Conservation (phyloP, 2,329 filamentous ascomycete genomes). For the Claviceps arundinis region DNA sequence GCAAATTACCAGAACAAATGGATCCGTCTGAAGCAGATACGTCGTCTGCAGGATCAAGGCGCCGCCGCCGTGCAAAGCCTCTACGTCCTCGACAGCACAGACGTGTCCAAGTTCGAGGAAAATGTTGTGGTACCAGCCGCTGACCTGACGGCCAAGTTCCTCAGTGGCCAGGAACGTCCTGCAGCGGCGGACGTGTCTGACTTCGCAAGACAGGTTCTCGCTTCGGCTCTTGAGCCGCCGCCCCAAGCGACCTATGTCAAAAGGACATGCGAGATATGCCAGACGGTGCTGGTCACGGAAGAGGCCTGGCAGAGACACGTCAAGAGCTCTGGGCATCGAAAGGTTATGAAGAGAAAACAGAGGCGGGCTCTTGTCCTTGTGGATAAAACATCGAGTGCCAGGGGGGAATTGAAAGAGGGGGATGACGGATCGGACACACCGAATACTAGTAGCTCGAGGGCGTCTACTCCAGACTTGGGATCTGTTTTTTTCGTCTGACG, state of each 20-base stretch:
- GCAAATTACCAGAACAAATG: slow-evolving; percentile 73
- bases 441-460: neutral
- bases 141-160: slow-evolving; percentile 47
- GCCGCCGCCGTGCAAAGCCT: slow-evolving; percentile 41
- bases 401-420: neutral
- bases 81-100: slow-evolving; percentile 71
- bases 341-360: slow-evolving; percentile 22
- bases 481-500: slow-evolving; percentile 16
- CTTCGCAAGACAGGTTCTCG: slow-evolving; percentile 41
- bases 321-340: slow-evolving; percentile 22
- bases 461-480: slow-evolving; percentile 16
- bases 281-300: slow-evolving; percentile 47
- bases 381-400: slow-evolving; percentile 5
- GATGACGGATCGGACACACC: neutral
- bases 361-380: slow-evolving; percentile 23
- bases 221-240: slow-evolving; percentile 29
- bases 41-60: slow-evolving; percentile 45
- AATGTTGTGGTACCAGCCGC: slow-evolving; percentile 55
- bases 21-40: slow-evolving; percentile 73
- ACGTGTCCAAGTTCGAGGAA: slow-evolving; percentile 46
- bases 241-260: slow-evolving; percentile 39
- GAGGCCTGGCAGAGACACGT: slow-evolving; percentile 29
- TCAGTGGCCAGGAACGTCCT: slow-evolving; percentile 42
- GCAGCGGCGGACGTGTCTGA: slow-evolving; percentile 34
- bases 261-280: slow-evolving; percentile 60